Evolutionary conservation across 2,329 filamentous ascomycete genomes (phyloP), one percentile per base, ranked within the genome.

Genomic region (Alternaria infectoria): DNA sequence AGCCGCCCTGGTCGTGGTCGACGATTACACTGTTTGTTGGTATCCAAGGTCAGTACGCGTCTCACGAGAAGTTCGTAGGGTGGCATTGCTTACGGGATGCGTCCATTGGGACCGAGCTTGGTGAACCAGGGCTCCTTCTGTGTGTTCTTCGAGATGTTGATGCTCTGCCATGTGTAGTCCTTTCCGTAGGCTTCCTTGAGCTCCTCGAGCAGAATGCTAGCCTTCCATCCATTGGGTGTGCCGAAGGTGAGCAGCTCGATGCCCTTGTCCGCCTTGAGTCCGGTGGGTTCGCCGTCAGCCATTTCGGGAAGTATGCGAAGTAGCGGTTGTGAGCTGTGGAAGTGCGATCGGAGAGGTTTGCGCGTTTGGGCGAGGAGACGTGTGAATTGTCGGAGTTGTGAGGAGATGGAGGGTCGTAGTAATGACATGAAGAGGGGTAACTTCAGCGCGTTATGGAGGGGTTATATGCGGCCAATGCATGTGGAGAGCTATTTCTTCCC

Each of bases 121-220:
- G 85, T 87, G 81, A 87, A 91, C 89, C 89, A 91, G 2, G 85
- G 82, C 81, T 90, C 84, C 77, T 91, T 91, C 70, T 91, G 89
- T 26, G 88, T 85, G 79, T 89, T 89, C 71, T 88, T 83, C 61
- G 73, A 71, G 23, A 79, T 90, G 78, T 89, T 83, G 76, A 91
- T 83, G 59, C 74, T 71, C 69, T 90, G 88, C 70, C 79, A 85
- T 5, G 86, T 86, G 78, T 90, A 91, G 13, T 86, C 81, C 61
- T 68, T 76, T 56, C 87, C 87, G 65, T 91, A 91, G 12, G 86
- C 86, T n/a, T 85, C 88, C 70, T 88, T 89, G 54, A 91, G 81
- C 79, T 91, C 89, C 74, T 91, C 89, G 43, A 91, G 84, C 19
- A 90, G 71, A 66, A 91, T 87, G 61, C 83, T 86, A 30, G 81